phyloP scores from a whole-genome alignment of 352 stramenopile genomes.

The Phytophthora cactorum region DNA sequence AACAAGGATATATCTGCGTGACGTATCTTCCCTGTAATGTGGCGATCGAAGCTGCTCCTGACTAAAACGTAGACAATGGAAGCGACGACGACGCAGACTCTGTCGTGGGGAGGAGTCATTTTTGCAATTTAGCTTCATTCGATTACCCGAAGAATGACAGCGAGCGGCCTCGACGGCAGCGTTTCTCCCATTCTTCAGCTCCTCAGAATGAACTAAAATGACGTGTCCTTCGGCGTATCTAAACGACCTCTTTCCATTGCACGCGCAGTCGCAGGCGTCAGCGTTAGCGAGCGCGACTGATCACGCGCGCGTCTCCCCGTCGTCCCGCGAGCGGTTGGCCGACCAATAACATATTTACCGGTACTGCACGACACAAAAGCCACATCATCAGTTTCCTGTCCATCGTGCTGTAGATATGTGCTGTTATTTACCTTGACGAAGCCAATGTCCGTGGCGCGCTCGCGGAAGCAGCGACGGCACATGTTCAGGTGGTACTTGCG shows the following conservation, averaged over 20 bases:
- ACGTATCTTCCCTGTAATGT: neutral
- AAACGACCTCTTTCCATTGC: conserved; percentile 51
- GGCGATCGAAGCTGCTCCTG: neutral
- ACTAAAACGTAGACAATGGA: conserved; percentile 15
- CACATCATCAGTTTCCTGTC: conserved; percentile 1
- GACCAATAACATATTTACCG: conserved; percentile 72
- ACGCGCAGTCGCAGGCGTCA: conserved; percentile 38
- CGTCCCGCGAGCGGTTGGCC: conserved; percentile 43
- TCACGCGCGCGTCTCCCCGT: conserved; percentile 34
- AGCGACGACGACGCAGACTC: conserved; percentile 10
- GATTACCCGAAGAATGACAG: conserved; percentile 39
- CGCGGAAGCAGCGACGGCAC: conserved; percentile 96
- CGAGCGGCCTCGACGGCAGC: conserved; percentile 15
- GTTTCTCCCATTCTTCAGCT: conserved; percentile 24
- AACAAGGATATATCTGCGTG: neutral
- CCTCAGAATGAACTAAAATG: conserved; percentile 36
- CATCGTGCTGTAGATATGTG: neutral
- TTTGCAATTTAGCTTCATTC: conserved; percentile 73
- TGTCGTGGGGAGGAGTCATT: conserved; percentile 19
- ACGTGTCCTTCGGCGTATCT: conserved; percentile 71
- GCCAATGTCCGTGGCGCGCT: conserved; percentile 94
- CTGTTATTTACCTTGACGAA: conserved; percentile 91
- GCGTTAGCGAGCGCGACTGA: conserved; percentile 37
- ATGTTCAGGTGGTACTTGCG: conserved; percentile 97
- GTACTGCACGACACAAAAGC: conserved; percentile 47